Evolutionary conservation across 768 basidiomycete genomes (phyloP), one percentile per base, ranked within the genome.

Genomic region (Porpolomopsis calyptriformis): DNA sequence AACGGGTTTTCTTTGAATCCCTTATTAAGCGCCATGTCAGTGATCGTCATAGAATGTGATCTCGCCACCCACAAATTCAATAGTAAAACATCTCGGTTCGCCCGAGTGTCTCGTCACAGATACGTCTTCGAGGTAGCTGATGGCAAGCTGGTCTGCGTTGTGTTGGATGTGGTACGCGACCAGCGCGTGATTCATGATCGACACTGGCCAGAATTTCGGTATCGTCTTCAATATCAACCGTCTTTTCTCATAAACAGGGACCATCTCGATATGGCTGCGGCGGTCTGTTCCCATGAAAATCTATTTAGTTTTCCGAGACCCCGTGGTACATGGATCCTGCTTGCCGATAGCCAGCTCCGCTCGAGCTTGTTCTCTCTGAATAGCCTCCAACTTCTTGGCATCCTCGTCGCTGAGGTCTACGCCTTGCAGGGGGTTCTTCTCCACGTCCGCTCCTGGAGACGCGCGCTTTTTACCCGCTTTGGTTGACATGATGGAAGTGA

Each of bases 1-100:
- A 77, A 86, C 18, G 85, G 85, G 66, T 91, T 91, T 57, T 87
- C 74, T 62, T 84, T 86, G 72, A 90, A 91, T 58, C 84, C 59
- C 88, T 91, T 31, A n/a, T 27, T 11, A n/a, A 6, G 7, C 26
- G 18, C 11, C 24, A 43, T 16, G 2, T 4, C 3, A 10, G 26
- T 9, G n/a, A 19, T 3, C n/a, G 42, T 8, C 42, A 19, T 40
- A 24, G 10, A 24, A 37, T 16, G 42, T 29, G 33, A 57, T 42
- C 55, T 46, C n/a, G 43, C 18, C 25, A 78, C 91, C 58, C 63
- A 93, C 92, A 65, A 96, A 90, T 70, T 92, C 83, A 46, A 94
- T 63, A 41, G 81, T 84, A 67, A 82, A 94, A 58, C 80, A 82
- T 55, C 92, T 69, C 47, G 80, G 79, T 61, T 96, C 91, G 35